These are phyloP conservation scores for Rhododendron henanense DNA, from an alignment of 148 eudicot genomes.

Conservation along the genomic window DNA sequence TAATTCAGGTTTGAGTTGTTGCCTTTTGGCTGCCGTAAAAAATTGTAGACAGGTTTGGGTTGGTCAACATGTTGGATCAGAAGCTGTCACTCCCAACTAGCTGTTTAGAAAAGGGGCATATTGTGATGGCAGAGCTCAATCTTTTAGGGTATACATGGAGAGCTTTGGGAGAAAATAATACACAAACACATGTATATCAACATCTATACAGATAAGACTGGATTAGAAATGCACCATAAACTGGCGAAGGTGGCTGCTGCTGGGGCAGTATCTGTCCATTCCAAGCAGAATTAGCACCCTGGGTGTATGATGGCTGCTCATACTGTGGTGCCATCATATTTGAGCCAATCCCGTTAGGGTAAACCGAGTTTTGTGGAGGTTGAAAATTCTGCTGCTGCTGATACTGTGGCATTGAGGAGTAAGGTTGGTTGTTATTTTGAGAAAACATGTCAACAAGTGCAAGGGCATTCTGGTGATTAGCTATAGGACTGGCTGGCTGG, in stretches of 20 bases:
- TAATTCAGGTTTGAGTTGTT: background rate
- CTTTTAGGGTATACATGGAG: background rate
- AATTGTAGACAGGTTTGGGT: background rate
- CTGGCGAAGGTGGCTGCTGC: slow-evolving; percentile 64
- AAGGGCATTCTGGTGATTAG: slow-evolving; percentile 70
- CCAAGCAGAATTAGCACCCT: slow-evolving; percentile 59
- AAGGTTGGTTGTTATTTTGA: slow-evolving; percentile 36
- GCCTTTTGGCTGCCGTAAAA: background rate
- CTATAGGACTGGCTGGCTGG: slow-evolving; percentile 56
- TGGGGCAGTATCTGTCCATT: slow-evolving; percentile 52
- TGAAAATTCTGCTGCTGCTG: slow-evolving; percentile 66
- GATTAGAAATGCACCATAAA: slow-evolving; percentile 46
- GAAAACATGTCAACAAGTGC: slow-evolving; percentile 88
- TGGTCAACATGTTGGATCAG: background rate
- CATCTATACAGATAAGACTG: background rate
- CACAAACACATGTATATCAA: background rate
- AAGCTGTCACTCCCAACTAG: background rate
- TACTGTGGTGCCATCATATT: slow-evolving; percentile 43
- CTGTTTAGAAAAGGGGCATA: background rate
- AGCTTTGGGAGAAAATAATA: background rate
- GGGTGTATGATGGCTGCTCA: slow-evolving; percentile 51
- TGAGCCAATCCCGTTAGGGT: slow-evolving; percentile 52
- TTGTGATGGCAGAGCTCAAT: background rate
- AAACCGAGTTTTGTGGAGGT: slow-evolving; percentile 44
- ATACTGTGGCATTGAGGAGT: slow-evolving; percentile 45